Evolutionary conservation across 257 asterid genomes (phyloP).

Genomic region (Mentha longifolia): DNA sequence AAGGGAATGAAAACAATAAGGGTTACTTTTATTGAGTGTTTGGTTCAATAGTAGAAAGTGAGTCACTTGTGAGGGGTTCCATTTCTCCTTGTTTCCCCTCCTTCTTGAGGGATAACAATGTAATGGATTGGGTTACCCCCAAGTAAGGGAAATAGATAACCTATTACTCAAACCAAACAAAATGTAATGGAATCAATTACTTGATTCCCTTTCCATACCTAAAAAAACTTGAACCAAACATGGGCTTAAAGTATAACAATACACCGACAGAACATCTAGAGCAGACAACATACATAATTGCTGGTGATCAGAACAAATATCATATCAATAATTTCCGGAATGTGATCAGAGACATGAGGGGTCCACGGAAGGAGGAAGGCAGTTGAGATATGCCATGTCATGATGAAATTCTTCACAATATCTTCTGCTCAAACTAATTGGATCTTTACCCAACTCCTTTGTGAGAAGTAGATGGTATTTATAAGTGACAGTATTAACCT

Average conservation of each 20-base stretch:
- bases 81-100: too few relatives aligned
- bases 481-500: slow-evolving; percentile 17
- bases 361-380: slow-evolving; percentile 90
- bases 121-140: too few relatives aligned
- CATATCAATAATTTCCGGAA: slow-evolving; percentile 82
- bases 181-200: too few relatives aligned
- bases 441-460: slow-evolving; percentile 82
- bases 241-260: slow-evolving; percentile 16
- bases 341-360: slow-evolving; percentile 97
- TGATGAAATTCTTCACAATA: slow-evolving; percentile 86
- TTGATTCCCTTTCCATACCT: too few relatives aligned
- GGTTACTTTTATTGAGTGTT: too few relatives aligned
- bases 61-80: too few relatives aligned
- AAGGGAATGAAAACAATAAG: too few relatives aligned
- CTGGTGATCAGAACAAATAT: slow-evolving; percentile 33
- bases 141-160: too few relatives aligned
- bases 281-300: not conserved
- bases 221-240: too few relatives aligned
- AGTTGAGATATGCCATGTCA: slow-evolving; percentile 78
- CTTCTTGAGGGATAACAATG: too few relatives aligned
- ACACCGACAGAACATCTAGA: slow-evolving; percentile 1
- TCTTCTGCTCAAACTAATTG: slow-evolving; percentile 76
- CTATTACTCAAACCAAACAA: too few relatives aligned
- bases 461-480: slow-evolving; percentile 46
- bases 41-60: too few relatives aligned